Conservation (phyloP, 768 basidiomycete species). For the Clathrus columnatus region DNA sequence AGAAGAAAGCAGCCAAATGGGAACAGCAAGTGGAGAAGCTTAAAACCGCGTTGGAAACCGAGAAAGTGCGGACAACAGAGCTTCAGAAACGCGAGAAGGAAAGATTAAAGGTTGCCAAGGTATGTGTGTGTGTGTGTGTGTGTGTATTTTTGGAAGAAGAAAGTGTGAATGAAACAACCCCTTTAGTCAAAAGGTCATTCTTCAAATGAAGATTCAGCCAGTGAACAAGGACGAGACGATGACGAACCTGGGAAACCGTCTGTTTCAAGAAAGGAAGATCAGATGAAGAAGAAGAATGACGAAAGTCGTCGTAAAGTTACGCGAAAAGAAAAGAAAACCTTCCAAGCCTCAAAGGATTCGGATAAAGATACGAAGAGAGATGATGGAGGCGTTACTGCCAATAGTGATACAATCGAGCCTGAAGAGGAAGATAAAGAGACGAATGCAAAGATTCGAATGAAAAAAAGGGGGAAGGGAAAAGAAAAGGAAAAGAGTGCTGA, state of each 20-base stretch:
- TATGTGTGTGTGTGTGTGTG: constrained; percentile 3
- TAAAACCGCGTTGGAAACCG: constrained; percentile 33
- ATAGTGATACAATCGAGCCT: neutral
- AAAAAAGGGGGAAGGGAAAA: neutral
- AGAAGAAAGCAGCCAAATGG: constrained; percentile 16
- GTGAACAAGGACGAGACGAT: constrained; percentile 21
- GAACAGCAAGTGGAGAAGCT: constrained; percentile 39
- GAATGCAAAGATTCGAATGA: constrained; percentile 12
- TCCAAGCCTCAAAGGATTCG: neutral
- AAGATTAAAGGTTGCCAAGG: neutral
- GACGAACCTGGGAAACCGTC: constrained; percentile 7
- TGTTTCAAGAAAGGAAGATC: constrained; percentile 15
- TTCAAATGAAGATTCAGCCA: neutral
- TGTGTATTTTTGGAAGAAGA: neutral
- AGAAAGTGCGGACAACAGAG: constrained; percentile 17
- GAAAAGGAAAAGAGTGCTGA: constrained; percentile 13
- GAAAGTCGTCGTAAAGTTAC: constrained; percentile 6
- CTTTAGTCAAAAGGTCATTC: too few species aligned
- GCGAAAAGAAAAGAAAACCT: neutral
- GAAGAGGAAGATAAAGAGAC: constrained; percentile 13
- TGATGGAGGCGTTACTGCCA: too few species aligned
- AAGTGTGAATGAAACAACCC: too few species aligned
- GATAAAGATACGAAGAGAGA: neutral
- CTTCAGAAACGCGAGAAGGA: constrained; percentile 21
- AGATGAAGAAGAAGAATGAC: constrained; percentile 13